Conservation (phyloP, 106 monocot genomes). For the Dendrobium officinale region DNA sequence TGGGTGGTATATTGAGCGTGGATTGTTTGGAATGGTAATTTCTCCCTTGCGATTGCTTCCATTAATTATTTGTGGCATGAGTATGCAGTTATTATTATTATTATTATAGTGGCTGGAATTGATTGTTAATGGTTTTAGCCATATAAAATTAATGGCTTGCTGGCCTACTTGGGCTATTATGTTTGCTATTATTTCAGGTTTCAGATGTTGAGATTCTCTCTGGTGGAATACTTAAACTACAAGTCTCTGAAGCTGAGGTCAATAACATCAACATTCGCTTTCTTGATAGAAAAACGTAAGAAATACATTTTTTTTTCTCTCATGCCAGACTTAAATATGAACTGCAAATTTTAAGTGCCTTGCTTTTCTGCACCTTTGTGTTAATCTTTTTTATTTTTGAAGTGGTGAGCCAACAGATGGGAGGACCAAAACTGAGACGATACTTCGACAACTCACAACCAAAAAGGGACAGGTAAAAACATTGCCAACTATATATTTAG, state of each 20-base stretch:
- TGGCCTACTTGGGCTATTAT: not conserved
- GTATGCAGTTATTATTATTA: not conserved
- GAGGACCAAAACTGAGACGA: slow-evolving; percentile 86
- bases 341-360: not conserved
- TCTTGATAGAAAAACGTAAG: slow-evolving; percentile 92
- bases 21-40: slow-evolving; percentile 86
- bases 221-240: slow-evolving; percentile 77
- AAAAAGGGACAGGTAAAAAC: slow-evolving; percentile 93
- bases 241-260: slow-evolving; percentile 88
- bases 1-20: slow-evolving; percentile 89
- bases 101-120: not conserved
- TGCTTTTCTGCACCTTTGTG: not conserved
- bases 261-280: slow-evolving; percentile 82
- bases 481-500: not conserved
- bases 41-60: not conserved
- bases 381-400: slow-evolving; percentile 6
- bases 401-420: slow-evolving; percentile 93
- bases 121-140: not conserved
- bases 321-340: not conserved
- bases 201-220: slow-evolving; percentile 89
- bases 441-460: slow-evolving; percentile 87
- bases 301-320: not conserved
- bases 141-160: not conserved
- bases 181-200: slow-evolving; percentile 42
- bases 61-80: slow-evolving; percentile 4